Base-by-base conservation (phyloP, 2,329 filamentous ascomycete species). In the Arthrobotrys sphaeroides region DNA sequence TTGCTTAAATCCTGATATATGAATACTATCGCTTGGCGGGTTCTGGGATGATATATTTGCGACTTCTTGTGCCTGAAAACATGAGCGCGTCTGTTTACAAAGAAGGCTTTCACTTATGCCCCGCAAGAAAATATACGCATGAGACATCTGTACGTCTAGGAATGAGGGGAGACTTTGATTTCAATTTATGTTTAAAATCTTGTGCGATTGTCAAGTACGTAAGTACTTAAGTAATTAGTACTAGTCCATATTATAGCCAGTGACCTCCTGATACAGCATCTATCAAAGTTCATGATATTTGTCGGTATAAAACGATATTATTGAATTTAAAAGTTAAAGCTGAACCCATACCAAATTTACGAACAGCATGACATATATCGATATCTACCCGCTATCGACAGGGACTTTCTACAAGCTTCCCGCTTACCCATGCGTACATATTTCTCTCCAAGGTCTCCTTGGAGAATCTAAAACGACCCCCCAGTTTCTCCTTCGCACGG, bases 61-160 rank as follows among this genome's bases (percentile, higher is more conserved):
- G 9, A 31, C 18, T 38, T 20, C 51, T 38, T 12, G 31, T 38
- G 2, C 51, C 22, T 40, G 33, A 60, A 60, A 42, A 5, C 47
- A n/a, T 45, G 36, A 33, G 45, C 13, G 40, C 16, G n/a, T 36
- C 7, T 43, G 9, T 28, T 26, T 45, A n/a, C 36, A 26, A 45
- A 31, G 26, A 61, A 20, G 22, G 51, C 13, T 69, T 42, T 42
- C 18, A 33, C 12, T 31, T 59, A 16, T 40, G n/a, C n/a, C n/a
- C n/a, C 28, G 24, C 33, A 20, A 31, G 43, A 16, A 45, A 53
- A 40, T 45, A 67, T 26, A 60, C 36, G 40, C 20, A 38, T 24
- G 67, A 72, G 60, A 53, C 47, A 61, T 13, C 20, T 73, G 69
- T 66, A 61, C 16, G 57, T 73, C 26, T 67, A 72, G 26, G 59